Evolutionary conservation across 2,329 filamentous ascomycete genomes (phyloP), one percentile per base, ranked within the genome.

Genomic region (Aquanectria penicillioides): DNA sequence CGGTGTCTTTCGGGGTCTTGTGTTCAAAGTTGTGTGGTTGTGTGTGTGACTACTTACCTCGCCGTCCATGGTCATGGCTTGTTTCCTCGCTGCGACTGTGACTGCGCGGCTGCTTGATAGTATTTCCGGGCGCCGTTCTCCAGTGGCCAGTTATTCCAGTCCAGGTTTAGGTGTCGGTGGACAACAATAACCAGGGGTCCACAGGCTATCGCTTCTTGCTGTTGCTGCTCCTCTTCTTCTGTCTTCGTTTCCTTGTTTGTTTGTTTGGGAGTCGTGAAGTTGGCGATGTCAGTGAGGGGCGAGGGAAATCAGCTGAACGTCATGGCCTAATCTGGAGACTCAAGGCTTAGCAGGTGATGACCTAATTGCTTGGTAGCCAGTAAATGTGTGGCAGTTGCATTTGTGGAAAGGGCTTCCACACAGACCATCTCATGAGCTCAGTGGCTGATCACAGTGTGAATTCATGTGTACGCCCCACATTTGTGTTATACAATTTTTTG

Each of bases 61-160:
- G 60, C 64, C 65, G 33, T 69, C 67, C 67, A 69, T 70, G 65
- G 37, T 64, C 53, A 36, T 46, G 41, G 37, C 44, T 56, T 49
- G 43, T 22, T 41, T 41, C 18, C 37, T 20, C 15, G 53, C 37
- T 51, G 48, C 28, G 36, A 43, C 29, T 38, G 43, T 48, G 60
- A 37, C 37, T 58, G 60, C n/a, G n/a, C 47, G 64, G 50, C 40
- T 54, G 31, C 25, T n/a, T 37, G 54, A 40, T 17, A 26, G 50
- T 28, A 29, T 28, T 53, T 31, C 29, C 34, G 6, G 29, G 25
- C 33, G 40, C 47, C n/a, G 29, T 34, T 40, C 38, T 50, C 44
- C 38, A 46, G 22, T 29, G 28, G 40, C 29, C 22, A 17, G 53
- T 34, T 28, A 18, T 18, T 57, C 47, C 47, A 25, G 54, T 44